A percentile compares a stretch with the other conserved stretches of the same genome.
phyloP scores from a whole-genome alignment of 2,329 filamentous ascomycete genomes.

The Zasmidium citrigriseum region DNA sequence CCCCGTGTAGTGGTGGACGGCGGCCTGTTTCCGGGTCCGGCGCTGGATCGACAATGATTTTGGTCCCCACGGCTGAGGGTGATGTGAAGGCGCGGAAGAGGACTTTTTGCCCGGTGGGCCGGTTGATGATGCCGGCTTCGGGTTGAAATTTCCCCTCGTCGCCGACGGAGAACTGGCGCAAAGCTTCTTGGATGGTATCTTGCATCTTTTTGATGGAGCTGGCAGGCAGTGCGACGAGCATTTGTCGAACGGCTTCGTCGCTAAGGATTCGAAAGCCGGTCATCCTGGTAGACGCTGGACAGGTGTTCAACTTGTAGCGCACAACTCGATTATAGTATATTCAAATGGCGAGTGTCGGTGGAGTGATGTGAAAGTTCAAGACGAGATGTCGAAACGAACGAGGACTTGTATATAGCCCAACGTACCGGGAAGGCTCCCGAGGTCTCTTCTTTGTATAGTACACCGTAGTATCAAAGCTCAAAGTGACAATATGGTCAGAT shows the following conservation, averaged over 20 bases:
- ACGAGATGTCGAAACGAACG: too few species aligned
- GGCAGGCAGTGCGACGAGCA: constrained; percentile 11
- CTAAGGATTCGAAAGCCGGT: constrained; percentile 8
- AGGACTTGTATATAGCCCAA: too few species aligned
- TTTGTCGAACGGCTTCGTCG: constrained; percentile 12
- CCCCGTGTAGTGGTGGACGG: constrained; percentile 12
- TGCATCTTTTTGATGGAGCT: constrained; percentile 9
- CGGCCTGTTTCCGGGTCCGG: neutral
- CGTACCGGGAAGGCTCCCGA: too few species aligned
- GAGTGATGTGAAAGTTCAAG: too few species aligned
- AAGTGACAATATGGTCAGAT: too few species aligned
- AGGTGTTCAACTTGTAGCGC: too few species aligned
- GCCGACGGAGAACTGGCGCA: constrained; percentile 7
- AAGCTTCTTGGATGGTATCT: constrained; percentile 9
- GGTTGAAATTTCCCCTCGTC: constrained; percentile 12
- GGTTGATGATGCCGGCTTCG: constrained; percentile 7
- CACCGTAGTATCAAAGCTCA: too few species aligned
- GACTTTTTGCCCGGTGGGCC: constrained; percentile 15
- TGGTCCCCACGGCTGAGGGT: constrained; percentile 10
- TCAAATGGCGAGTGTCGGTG: too few species aligned
- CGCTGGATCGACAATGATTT: constrained; percentile 21
- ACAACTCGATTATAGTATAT: too few species aligned
- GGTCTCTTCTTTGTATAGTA: too few species aligned
- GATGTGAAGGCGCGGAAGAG: constrained; percentile 19
- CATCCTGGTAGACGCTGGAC: too few species aligned